A percentile compares a stretch with the other conserved stretches of the same genome.
phyloP scores from a whole-genome alignment of 1,284 basidiomycete species.

The Marasmius tenuissimus region DNA sequence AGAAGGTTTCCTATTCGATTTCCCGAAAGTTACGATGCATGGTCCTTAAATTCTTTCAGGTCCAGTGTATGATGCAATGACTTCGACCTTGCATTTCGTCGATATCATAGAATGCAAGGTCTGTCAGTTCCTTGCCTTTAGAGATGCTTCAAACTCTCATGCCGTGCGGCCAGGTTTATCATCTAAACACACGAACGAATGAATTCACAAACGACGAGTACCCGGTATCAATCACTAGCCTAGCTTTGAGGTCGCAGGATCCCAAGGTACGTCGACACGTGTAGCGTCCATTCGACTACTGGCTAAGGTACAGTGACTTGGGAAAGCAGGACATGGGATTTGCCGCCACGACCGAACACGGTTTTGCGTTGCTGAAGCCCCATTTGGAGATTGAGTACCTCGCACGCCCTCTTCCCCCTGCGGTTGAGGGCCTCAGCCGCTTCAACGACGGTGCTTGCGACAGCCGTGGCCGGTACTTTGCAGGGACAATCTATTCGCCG shows the following conservation, averaged over 20 bases:
- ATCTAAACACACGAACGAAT: conserved; percentile 43
- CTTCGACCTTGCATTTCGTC: conserved; percentile 61
- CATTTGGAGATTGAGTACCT: conserved; percentile 45
- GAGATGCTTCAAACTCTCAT: neutral
- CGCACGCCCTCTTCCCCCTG: conserved; percentile 44
- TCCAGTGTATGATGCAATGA: conserved; percentile 58
- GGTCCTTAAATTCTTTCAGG: conserved; percentile 32
- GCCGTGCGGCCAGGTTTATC: conserved; percentile 44
- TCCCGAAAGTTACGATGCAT: neutral
- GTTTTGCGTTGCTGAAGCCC: conserved; percentile 38
- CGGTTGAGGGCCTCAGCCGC: conserved; percentile 44
- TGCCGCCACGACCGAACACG: conserved; percentile 52
- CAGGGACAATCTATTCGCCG: conserved; percentile 57
- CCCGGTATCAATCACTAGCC: conserved; percentile 51
- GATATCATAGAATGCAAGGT: conserved; percentile 64
- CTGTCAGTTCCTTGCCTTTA: neutral
- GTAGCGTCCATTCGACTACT: neutral
- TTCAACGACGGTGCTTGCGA: conserved; percentile 76
- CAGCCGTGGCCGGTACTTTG: conserved; percentile 60
- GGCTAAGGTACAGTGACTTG: neutral
- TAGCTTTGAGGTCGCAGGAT: conserved; percentile 47
- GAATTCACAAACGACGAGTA: conserved; percentile 47
- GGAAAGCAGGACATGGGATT: conserved; percentile 35
- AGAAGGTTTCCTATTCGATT: conserved; percentile 46
- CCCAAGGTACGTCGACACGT: conserved; percentile 39